Evolutionary conservation across 2,329 filamentous ascomycete genomes (phyloP).

Genomic region (Epichloe festucae): DNA sequence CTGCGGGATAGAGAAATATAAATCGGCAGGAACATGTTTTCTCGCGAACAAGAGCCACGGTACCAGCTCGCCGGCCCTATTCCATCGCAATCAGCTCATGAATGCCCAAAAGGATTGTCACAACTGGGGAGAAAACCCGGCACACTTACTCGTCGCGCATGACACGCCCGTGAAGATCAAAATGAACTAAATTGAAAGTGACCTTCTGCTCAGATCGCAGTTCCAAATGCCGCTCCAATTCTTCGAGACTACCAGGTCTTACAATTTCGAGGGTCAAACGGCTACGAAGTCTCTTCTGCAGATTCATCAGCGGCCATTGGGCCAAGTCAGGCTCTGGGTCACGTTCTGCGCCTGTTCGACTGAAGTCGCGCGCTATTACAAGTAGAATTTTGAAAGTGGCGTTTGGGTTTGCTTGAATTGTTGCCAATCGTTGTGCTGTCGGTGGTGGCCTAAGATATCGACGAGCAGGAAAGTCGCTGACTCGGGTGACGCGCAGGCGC

Average conservation of each 20-base stretch:
- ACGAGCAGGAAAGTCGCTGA: slow-evolving; percentile 12
- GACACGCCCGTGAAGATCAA: slow-evolving; percentile 17
- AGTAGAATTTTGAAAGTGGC: slow-evolving; percentile 14
- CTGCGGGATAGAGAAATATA: slow-evolving; percentile 11
- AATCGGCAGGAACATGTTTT: slow-evolving; percentile 6
- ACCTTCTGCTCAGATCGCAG: slow-evolving; percentile 11
- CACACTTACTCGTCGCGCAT: slow-evolving; percentile 13
- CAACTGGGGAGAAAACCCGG: background rate
- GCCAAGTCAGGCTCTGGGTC: slow-evolving; percentile 18
- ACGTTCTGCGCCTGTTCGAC: slow-evolving; percentile 12
- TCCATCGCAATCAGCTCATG: background rate
- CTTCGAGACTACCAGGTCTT: slow-evolving; percentile 13
- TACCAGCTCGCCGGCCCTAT: slow-evolving; percentile 10
- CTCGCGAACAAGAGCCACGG: slow-evolving; percentile 17
- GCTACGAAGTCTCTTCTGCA: slow-evolving; percentile 15
- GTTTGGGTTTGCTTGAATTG: slow-evolving; percentile 10
- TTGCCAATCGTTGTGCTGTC: slow-evolving; percentile 8
- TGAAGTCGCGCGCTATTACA: slow-evolving; percentile 16
- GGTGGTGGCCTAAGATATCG: slow-evolving; percentile 2
- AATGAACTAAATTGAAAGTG: slow-evolving; percentile 16
- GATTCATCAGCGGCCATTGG: slow-evolving; percentile 17
- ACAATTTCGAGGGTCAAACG: slow-evolving; percentile 14
- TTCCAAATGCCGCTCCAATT: slow-evolving; percentile 12
- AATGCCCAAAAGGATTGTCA: background rate
- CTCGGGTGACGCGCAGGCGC: slow-evolving; percentile 13